Evolutionary conservation across 1,284 basidiomycete genomes (phyloP), one percentile per base, ranked within the genome.

Genomic region (Ganoderma resinaceum): DNA sequence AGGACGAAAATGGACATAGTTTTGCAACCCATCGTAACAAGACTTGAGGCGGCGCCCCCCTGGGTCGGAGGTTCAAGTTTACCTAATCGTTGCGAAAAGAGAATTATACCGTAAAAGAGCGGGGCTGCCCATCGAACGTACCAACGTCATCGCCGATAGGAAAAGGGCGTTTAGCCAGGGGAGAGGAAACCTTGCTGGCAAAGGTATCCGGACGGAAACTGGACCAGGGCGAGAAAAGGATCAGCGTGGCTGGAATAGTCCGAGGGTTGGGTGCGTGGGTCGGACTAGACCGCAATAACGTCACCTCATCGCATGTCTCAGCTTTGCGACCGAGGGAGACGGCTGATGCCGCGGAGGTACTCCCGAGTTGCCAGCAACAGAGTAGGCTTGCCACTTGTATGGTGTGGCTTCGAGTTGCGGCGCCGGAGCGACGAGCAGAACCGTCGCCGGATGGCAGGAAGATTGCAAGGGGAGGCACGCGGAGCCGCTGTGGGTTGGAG

Each of bases 201-300:
- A 58, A 37, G 29, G 55, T 37, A 58, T 31, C 55, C 33, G 55
- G 55, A 23, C 55, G 55, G n/a, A 58, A 29, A 58, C 66, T 68
- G 69, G 65, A 20, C 71, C n/a, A 65, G 66, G 68, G 66, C 66
- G 71, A 72, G 70, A 70, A 67, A 58, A 64, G 14, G 70, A 70
- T 68, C 68, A 64, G 63, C 68, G 66, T 52, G 23, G 53, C 58
- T 53, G 23, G 62, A 66, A 58, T 37, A 62, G 70, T n/a, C 42
- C n/a, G 63, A 66, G 65, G 60, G 66, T 60, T 71, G 66, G 63
- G 43, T 31, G 40, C 40, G 57, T 66, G 69, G 69, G 38, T 7
- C 49, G 69, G 29, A 57, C 69, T 66, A 66, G 69, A 58, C 63
- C 68, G 42, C 57, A 64, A 61, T 65, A 67, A 43, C 61, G 52